These are phyloP conservation scores for Xylariaceae sp. DNA, from an alignment of 2,329 filamentous ascomycete genomes.

Conservation along the genomic window DNA sequence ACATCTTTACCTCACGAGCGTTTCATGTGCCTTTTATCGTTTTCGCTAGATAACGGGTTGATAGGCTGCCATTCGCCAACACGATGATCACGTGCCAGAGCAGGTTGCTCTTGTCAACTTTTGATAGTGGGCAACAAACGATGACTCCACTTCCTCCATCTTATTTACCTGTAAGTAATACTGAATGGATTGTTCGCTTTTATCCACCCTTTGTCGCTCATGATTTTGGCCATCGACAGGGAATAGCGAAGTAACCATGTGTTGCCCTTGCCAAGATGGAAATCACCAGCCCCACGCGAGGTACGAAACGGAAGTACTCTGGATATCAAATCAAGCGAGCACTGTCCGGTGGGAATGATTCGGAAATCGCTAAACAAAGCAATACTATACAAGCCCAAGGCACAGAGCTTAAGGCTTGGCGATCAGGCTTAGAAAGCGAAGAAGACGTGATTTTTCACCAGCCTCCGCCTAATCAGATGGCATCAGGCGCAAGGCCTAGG, in stretches of 20 bases:
- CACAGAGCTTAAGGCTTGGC: background rate
- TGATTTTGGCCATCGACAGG: background rate
- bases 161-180: too few species aligned
- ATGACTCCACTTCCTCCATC: too few species aligned
- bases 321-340: conserved; percentile 24
- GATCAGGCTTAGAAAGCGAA: background rate
- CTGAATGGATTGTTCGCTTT: too few species aligned
- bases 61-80: too few species aligned
- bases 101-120: too few species aligned
- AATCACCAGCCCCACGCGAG: conserved; percentile 3
- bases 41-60: too few species aligned
- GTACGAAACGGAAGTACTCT: conserved; percentile 35
- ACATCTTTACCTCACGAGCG: too few species aligned
- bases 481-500: background rate
- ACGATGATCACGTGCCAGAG: too few species aligned
- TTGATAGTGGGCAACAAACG: too few species aligned
- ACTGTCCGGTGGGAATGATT: background rate
- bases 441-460: background rate
- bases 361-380: background rate
- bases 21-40: too few species aligned
- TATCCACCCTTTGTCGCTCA: background rate
- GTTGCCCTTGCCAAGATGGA: conserved; percentile 13
- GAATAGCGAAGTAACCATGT: background rate
- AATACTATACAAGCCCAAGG: background rate
- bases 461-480: background rate